phyloP scores from a whole-genome alignment of 345 rosid genomes.

The Microcos paniculata region DNA sequence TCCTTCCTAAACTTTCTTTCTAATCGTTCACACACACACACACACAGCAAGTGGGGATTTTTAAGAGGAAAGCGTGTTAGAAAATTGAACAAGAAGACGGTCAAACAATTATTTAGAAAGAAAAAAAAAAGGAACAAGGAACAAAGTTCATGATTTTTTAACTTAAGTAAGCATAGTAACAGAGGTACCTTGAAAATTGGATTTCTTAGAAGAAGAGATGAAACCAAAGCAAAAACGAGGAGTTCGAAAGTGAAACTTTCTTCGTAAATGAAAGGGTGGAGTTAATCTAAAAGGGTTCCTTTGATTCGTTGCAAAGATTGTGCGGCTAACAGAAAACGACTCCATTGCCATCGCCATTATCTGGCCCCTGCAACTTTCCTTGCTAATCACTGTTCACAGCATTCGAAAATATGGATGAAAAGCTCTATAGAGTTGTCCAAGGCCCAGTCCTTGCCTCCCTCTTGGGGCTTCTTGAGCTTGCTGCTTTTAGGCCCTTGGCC shows the following conservation, averaged over 20 bases:
- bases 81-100: neutral
- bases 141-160: neutral
- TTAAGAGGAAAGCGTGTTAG: neutral
- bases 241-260: constrained; percentile 16
- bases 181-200: constrained; percentile 45
- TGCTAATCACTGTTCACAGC: too few species aligned
- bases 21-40: too few species aligned
- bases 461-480: too few species aligned
- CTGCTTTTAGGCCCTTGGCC: too few species aligned
- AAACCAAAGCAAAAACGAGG: constrained; percentile 23
- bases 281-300: constrained; percentile 14
- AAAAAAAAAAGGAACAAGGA: neutral
- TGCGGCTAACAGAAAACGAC: constrained; percentile 18
- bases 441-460: too few species aligned
- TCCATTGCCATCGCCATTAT: constrained; percentile 29
- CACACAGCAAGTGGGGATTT: too few species aligned
- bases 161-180: too few species aligned
- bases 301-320: constrained; percentile 20
- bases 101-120: neutral
- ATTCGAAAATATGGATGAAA: too few species aligned
- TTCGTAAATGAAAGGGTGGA: constrained; percentile 18
- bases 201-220: constrained; percentile 36
- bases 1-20: neutral
- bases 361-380: neutral
- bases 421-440: too few species aligned